These are phyloP conservation scores for Phytopythium aichiense DNA, from an alignment of 352 stramenopile genomes.

Conservation along the genomic window DNA sequence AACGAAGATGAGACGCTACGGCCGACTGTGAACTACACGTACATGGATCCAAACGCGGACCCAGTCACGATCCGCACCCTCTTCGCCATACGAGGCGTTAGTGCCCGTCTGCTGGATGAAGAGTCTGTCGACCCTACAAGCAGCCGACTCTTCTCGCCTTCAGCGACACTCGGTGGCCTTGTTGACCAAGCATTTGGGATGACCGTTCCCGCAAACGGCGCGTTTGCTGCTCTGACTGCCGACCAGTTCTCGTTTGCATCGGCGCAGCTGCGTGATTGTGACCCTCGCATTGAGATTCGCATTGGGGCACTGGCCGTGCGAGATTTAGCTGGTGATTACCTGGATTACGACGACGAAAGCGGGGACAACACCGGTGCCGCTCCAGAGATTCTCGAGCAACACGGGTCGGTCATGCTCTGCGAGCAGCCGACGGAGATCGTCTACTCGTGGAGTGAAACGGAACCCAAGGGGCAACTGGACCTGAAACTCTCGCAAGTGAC, in stretches of 20 bases:
- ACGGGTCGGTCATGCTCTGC: slow-evolving; percentile 35
- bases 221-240: slow-evolving; percentile 27
- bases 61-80: slow-evolving; percentile 55
- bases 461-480: slow-evolving; percentile 41
- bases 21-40: slow-evolving; percentile 68
- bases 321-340: slow-evolving; percentile 30
- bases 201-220: background rate
- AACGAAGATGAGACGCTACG: slow-evolving; percentile 22
- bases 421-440: slow-evolving; percentile 32
- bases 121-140: background rate
- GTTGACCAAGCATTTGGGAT: background rate
- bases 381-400: background rate
- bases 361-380: background rate
- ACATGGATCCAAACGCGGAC: slow-evolving; percentile 64
- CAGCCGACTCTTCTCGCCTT: background rate
- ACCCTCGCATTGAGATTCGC: slow-evolving; percentile 34
- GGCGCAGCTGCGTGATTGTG: slow-evolving; percentile 35
- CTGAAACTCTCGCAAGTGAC: slow-evolving; percentile 43
- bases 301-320: slow-evolving; percentile 35
- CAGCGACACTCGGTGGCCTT: background rate
- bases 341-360: background rate
- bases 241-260: slow-evolving; percentile 31
- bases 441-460: slow-evolving; percentile 60
- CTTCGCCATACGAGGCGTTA: slow-evolving; percentile 57
- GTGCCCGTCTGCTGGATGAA: slow-evolving; percentile 43